These are phyloP conservation scores for Calocybe indica DNA, from an alignment of 768 basidiomycete genomes.

Conservation along the genomic window DNA sequence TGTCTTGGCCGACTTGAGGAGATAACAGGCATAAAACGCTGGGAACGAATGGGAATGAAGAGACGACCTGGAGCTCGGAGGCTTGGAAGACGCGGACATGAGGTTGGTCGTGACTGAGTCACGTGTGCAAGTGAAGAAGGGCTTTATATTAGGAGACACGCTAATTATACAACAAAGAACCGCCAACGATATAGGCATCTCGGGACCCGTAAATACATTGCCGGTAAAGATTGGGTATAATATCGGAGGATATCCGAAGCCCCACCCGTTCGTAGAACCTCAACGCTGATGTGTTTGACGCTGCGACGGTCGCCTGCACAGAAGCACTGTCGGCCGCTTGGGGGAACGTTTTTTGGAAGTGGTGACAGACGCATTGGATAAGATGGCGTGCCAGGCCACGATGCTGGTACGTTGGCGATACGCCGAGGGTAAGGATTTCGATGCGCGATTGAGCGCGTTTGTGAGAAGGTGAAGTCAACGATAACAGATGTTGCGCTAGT, in stretches of 20 bases:
- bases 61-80: constrained; percentile 15
- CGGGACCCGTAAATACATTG: constrained; percentile 26
- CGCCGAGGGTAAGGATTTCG: constrained; percentile 48
- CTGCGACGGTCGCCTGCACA: constrained; percentile 40
- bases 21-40: constrained; percentile 78
- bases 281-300: constrained; percentile 33
- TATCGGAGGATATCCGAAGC: constrained; percentile 24
- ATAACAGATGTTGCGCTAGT: constrained; percentile 2
- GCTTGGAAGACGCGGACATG: neutral
- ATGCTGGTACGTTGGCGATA: constrained; percentile 38
- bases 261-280: constrained; percentile 41
- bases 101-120: neutral
- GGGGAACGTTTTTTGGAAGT: constrained; percentile 20
- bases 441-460: constrained; percentile 24
- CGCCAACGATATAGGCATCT: constrained; percentile 38
- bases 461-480: constrained; percentile 4
- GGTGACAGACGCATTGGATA: constrained; percentile 24
- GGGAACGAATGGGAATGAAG: constrained; percentile 43
- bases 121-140: neutral
- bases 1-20: constrained; percentile 61
- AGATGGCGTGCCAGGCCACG: constrained; percentile 38
- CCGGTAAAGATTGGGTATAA: constrained; percentile 34
- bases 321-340: constrained; percentile 17
- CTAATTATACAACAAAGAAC: constrained; percentile 16
- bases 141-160: neutral